A percentile compares a stretch with the other conserved stretches of the same genome.
Conservation (phyloP, 192 early-diverging fungal species). For the Rhizoclosmatium sp. region DNA sequence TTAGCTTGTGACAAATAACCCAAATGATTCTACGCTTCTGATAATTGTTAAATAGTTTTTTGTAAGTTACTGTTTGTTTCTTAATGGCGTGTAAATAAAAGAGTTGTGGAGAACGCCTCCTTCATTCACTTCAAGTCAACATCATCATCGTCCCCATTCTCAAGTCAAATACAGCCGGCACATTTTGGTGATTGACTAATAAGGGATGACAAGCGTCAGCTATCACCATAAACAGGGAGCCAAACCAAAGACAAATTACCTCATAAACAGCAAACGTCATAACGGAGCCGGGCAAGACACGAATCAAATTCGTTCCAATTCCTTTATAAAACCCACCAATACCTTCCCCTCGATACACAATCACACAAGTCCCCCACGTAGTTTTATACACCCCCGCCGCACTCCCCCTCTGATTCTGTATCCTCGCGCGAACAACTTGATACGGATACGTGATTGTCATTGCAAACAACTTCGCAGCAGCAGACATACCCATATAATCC, state of each 20-base stretch:
- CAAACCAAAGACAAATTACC: slow-evolving; percentile 5
- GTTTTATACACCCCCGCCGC: slow-evolving; percentile 19
- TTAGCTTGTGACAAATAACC: too few species aligned
- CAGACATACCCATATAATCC: slow-evolving; percentile 87
- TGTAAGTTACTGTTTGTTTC: too few species aligned
- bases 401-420: slow-evolving; percentile 56
- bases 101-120: too few species aligned
- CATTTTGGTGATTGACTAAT: background rate
- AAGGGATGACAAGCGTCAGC: background rate
- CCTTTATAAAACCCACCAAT: slow-evolving; percentile 91
- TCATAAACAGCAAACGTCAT: slow-evolving; percentile 97
- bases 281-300: slow-evolving; percentile 91
- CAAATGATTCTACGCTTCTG: too few species aligned
- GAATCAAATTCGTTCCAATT: slow-evolving; percentile 84
- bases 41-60: too few species aligned
- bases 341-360: slow-evolving; percentile 61
- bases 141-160: too few species aligned
- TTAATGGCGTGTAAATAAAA: too few species aligned
- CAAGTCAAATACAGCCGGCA: slow-evolving; percentile 1
- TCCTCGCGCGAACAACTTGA: slow-evolving; percentile 84
- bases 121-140: too few species aligned
- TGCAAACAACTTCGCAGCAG: slow-evolving; percentile 85
- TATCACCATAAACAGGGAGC: background rate
- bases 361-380: background rate
- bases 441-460: slow-evolving; percentile 89